These are phyloP conservation scores for Colletotrichum sojae DNA, from an alignment of 2,329 filamentous ascomycete species.

Conservation along the genomic window DNA sequence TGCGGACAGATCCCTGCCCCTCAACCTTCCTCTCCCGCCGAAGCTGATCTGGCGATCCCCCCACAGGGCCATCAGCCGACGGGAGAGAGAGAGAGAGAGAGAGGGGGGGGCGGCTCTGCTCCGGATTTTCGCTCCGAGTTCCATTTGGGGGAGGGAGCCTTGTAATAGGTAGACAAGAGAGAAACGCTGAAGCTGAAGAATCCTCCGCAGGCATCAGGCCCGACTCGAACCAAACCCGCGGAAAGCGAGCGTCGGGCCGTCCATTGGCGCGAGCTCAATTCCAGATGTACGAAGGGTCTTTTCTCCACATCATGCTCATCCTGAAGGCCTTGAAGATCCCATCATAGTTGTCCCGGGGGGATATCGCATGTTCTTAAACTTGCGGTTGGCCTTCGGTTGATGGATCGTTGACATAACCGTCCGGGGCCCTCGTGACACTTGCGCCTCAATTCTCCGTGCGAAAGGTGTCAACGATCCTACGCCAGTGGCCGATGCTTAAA, in stretches of 20 bases:
- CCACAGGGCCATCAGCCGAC: background rate
- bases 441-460: slow-evolving; percentile 12
- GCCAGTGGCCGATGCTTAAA: background rate
- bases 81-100: background rate
- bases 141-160: background rate
- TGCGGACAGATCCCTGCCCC: slow-evolving; percentile 38
- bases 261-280: slow-evolving; percentile 19
- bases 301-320: background rate
- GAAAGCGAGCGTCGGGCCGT: slow-evolving; percentile 3
- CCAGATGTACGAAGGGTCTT: slow-evolving; percentile 31
- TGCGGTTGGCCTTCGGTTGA: background rate
- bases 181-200: background rate
- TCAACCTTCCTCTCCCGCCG: slow-evolving; percentile 19
- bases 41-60: slow-evolving; percentile 32
- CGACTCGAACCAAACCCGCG: background rate
- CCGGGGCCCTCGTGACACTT: slow-evolving; percentile 12
- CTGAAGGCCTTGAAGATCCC: background rate
- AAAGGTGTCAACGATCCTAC: background rate
- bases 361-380: slow-evolving; percentile 22
- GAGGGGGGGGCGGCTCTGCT: background rate
- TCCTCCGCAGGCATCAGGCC: background rate
- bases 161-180: too few relatives aligned
- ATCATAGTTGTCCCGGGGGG: background rate
- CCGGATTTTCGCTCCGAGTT: background rate
- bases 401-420: slow-evolving; percentile 10